Base-by-base conservation (phyloP, 1,139 yeast species). In the Magnusiomyces suaveolens region DNA sequence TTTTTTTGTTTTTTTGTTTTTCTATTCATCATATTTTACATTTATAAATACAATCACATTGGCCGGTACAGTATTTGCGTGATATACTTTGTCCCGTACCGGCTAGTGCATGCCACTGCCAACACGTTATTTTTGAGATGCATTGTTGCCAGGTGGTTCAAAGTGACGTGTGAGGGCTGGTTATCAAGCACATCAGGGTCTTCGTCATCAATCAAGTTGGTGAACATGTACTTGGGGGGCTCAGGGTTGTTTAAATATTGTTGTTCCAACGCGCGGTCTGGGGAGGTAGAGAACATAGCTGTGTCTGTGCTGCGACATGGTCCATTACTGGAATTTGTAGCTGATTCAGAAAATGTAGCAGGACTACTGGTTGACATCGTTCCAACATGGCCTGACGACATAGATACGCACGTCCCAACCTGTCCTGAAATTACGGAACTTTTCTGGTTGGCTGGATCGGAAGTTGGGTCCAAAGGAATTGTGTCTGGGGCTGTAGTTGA, bases 1-100 rank as follows among this genome's bases (percentile, higher is more conserved):
- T 29, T 12, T 29, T 12, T 29, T 29, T 29, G 6, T 12, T 12
- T 29, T 12, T 12, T 12, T 29, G 6, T 12, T 12, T 29, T 29
- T 29, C 36, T 29, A 6, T 29, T 6, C 36, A 29, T 29, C 36
- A 29, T 8, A 6, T 12, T 29, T 12, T 29, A 29, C 12, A 8
- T 29, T 6, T 8, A 6, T 12, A 29, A 29, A 29, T 6, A 29
- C 6, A 29, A 29, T 36, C 25, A 48, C 50, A 48, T 48, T n/a
- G 50, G 50, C n/a, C 26, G 20, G 26, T 48, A 48, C 32, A 48
- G 21, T 20, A 48, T 48, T 23, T 48, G 50, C 18, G 50, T 48
- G 16, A 48, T 33, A n/a, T 48, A 48, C 32, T 48, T 48, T 4
- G 18, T 20, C 21, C 36, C 36, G 24, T 48, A 48, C 20, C 50